phyloP scores from a whole-genome alignment of 163 green algal genomes.

The Scenedesmus sp. region DNA sequence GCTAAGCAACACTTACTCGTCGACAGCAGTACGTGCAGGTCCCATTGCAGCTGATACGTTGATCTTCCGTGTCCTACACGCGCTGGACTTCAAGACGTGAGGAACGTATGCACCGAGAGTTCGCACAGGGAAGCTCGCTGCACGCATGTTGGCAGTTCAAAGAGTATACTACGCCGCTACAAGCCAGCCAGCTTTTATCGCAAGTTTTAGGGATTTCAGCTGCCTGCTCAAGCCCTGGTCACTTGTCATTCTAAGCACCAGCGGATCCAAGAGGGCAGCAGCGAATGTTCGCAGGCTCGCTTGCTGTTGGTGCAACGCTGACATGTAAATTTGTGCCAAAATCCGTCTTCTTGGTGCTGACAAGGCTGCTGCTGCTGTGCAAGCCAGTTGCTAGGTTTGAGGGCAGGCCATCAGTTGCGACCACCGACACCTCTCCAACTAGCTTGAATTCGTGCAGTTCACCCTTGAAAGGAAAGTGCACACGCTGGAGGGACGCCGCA shows the following conservation, averaged over 20 bases:
- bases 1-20: conserved; percentile 2
- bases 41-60: background rate
- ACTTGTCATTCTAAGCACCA: background rate
- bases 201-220: background rate
- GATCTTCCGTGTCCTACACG: background rate
- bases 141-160: background rate
- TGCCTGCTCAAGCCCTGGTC: background rate
- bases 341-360: no score
- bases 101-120: background rate
- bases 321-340: no score
- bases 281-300: background rate
- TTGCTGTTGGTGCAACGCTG: background rate
- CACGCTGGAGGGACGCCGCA: no score
- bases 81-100: background rate
- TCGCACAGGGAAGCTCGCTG: background rate
- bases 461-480: no score
- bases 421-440: no score
- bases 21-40: conserved; percentile 16
- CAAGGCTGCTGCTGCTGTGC: no score
- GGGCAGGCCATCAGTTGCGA: no score
- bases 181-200: background rate
- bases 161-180: background rate
- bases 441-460: no score
- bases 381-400: no score
- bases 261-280: background rate